Base-by-base conservation (phyloP, 805 yeast genomes). In the Nematodospora valgi region DNA sequence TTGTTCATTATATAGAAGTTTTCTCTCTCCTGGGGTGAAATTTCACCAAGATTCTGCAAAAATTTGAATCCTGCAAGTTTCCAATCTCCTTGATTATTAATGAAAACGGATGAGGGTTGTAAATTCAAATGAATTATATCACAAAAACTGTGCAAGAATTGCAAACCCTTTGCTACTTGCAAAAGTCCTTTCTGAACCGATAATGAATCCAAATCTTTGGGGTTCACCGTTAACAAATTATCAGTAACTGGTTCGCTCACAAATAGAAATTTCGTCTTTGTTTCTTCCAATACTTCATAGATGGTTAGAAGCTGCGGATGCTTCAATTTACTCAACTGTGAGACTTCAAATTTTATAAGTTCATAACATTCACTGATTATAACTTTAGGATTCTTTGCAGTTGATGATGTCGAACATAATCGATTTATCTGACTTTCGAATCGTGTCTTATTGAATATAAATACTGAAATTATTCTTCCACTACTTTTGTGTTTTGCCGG, bases 11-110 rank as follows among this genome's bases (percentile, higher is more conserved):
- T 63, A 45, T 70, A 79, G 52, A 69, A 84, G 37, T 80, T 86
- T 4, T 70, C 71, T 9, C 76, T 49, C 11, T 72, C 74, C 26
- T 58, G 64, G 3, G 69, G 62, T 4, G 70, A 58, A 27, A 71
- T 43, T 46, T 65, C 85, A 51, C 66, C 74, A 55, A 62, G 73
- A 50, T 62, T 74, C 43, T 64, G 64, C n/a, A 68, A 37, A 35
- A 67, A 67, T 31, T 51, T 52, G 40, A 93, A 71, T 0, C 97
- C 97, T 5, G 84, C 74, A 2, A 93, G 55, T 56, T 91, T 93
- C 98, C 98, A 93, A 59, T 93, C 98, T 4, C 94, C 89, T 45
- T 80, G 83, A 25, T 78, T 82, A 46, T 84, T 89, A 13, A 91
- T 74, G 38, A 83, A 74, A 1, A 93, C 69, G 0, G 95, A 76